Evolutionary conservation across 164 flowering plant species (phyloP).

Genomic region (Protea cynaroides): DNA sequence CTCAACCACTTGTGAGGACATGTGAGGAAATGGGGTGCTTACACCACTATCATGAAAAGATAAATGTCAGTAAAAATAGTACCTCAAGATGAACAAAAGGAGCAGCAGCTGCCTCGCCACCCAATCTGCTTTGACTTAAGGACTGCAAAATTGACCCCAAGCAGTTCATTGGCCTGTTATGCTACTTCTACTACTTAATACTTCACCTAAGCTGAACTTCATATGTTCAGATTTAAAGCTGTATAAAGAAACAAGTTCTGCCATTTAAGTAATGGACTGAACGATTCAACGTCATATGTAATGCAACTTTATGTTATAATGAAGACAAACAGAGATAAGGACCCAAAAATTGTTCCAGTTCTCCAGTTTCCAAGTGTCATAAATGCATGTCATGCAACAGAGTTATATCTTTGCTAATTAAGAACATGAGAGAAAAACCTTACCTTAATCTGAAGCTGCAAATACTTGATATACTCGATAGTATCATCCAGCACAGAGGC

Average conservation of each 20-base stretch:
- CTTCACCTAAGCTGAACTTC: background rate
- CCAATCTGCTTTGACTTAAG: constrained; percentile 44
- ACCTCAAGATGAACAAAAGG: constrained; percentile 48
- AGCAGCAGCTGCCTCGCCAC: constrained; percentile 31
- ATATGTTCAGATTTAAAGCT: background rate
- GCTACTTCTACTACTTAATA: background rate
- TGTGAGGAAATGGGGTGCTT: no score
- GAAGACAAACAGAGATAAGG: no score
- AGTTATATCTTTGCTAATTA: background rate
- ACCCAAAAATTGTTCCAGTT: no score
- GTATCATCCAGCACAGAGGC: constrained; percentile 37
- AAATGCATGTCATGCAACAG: background rate
- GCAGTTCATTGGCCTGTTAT: background rate
- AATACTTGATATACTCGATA: constrained; percentile 45
- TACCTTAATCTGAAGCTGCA: constrained; percentile 67
- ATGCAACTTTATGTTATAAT: no score
- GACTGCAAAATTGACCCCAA: constrained; percentile 30
- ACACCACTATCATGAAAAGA: background rate
- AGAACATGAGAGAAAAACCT: background rate
- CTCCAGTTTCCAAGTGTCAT: background rate
- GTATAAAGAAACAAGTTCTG: background rate
- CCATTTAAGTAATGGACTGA: no score
- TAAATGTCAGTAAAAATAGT: constrained; percentile 2
- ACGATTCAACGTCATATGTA: no score
- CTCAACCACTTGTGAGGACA: no score